phyloP scores from a whole-genome alignment of 148 eudicot genomes.

The Polygonum aviculare region DNA sequence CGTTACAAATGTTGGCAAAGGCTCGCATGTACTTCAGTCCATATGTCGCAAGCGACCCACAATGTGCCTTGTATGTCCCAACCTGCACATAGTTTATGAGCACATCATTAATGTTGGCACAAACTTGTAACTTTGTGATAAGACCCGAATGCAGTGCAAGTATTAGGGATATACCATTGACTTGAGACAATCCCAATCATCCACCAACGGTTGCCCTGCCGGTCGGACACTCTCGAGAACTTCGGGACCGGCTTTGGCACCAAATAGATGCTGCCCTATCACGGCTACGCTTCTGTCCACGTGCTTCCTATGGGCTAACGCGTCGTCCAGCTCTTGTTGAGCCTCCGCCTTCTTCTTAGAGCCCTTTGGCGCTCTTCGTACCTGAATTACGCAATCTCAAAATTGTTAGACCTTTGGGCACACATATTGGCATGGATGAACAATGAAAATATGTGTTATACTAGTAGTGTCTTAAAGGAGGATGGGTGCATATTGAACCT shows the following conservation, averaged over 20 bases:
- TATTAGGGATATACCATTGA: not conserved
- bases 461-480: too few species aligned
- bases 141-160: not conserved
- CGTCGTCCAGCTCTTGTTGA: not conserved
- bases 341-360: conserved; percentile 3
- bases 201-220: conserved; percentile 14
- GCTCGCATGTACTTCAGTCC: conserved; percentile 17
- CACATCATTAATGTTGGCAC: not conserved
- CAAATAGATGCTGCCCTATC: conserved; percentile 10
- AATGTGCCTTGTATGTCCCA: conserved; percentile 10
- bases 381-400: not conserved
- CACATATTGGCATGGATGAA: too few species aligned
- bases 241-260: not conserved
- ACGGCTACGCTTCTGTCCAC: not conserved
- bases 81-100: not conserved
- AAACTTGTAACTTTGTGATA: not conserved
- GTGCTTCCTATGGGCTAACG: conserved; percentile 10
- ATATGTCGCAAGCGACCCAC: conserved; percentile 10
- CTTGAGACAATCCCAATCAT: conserved; percentile 18
- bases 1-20: conserved; percentile 16
- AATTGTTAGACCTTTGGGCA: too few species aligned
- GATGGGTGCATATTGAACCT: conserved; percentile 13
- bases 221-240: not conserved
- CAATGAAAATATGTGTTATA: not conserved
- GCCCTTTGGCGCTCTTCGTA: conserved; percentile 7